Evolutionary conservation across 805 yeast species (phyloP), one percentile per base, ranked within the genome.

Genomic region (Ogataea allantospora): DNA sequence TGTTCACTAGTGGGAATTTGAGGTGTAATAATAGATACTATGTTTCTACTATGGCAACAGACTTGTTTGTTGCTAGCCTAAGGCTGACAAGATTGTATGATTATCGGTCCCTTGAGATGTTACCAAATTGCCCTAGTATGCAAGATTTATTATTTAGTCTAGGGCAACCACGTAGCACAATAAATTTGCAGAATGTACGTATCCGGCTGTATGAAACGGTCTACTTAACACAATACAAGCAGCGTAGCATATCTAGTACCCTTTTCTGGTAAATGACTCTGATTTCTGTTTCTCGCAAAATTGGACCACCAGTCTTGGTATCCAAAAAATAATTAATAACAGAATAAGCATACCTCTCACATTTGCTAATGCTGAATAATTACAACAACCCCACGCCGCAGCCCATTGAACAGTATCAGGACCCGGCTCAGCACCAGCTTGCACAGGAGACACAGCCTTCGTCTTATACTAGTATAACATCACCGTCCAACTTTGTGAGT

Each of bases 401-500:
- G 36, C 41, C 47, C 23, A 43, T 43, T 22, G 42, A 43, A 30
- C 43, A 44, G 43, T 32, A 37, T 29, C 42, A 35, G 47, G 44
- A 45, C 11, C 40, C 24, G 33, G 41, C 32, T 28, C 48, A 42
- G 20, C 44, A 35, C 14, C 48, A 44, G 40, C 13, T 33, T 18
- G 38, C 33, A 16, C 47, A 33, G 16, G 43, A 46, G 2, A 27
- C 33, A 12, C 43, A 41, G 29, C 25, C 43, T 12, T 56, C 60
- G 10, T 53, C 60, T 3, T 55, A 48, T 33, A 51, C 57, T 4
- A 45, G 55, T 13, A 43, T 51, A 16, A 50, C 60, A 0, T 56
- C 61, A 7, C 61, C 63, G 11, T 51, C 63, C 6, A 55, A 55
- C 38, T 57, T 53, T 28, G 53, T 48, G 25, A 43, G 53, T 27